Evolutionary conservation across 2,329 filamentous ascomycete genomes (phyloP).

Genomic region (Onygena corvina): DNA sequence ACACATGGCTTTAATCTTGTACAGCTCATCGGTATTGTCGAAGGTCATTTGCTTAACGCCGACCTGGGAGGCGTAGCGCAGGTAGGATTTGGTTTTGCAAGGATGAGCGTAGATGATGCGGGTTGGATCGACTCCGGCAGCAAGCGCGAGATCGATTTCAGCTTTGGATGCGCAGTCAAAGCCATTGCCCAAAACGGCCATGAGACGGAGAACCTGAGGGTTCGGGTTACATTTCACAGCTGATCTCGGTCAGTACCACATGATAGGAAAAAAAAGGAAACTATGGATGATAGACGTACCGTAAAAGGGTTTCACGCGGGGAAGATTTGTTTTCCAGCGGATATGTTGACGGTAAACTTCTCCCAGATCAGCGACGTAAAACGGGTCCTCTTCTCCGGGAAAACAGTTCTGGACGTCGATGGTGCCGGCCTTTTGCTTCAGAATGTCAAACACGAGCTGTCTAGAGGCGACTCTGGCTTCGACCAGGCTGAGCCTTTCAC

Average conservation of each 20-base stretch:
- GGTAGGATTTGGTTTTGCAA: slow-evolving; percentile 98
- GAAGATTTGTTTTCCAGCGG: slow-evolving; percentile 91
- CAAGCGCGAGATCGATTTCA: slow-evolving; percentile 86
- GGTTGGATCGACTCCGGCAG: slow-evolving; percentile 67
- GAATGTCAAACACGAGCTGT: slow-evolving; percentile 71
- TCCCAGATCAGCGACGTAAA: slow-evolving; percentile 95
- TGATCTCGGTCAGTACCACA: slow-evolving; percentile 27
- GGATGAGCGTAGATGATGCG: slow-evolving; percentile 98
- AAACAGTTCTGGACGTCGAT: slow-evolving; percentile 82
- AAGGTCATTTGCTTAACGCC: slow-evolving; percentile 98
- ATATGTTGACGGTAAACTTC: slow-evolving; percentile 98
- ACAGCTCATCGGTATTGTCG: slow-evolving; percentile 93
- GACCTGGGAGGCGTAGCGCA: slow-evolving; percentile 73
- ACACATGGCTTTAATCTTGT: slow-evolving; percentile 90
- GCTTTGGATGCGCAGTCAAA: slow-evolving; percentile 98
- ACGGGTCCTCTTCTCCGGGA: slow-evolving; percentile 89
- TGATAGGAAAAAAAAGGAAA: background rate
- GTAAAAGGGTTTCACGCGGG: slow-evolving; percentile 91
- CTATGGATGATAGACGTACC: slow-evolving; percentile 47
- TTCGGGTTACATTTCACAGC: slow-evolving; percentile 99
- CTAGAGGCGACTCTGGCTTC: slow-evolving; percentile 47
- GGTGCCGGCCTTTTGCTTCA: slow-evolving; percentile 70
- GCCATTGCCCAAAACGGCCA: slow-evolving; percentile 77
- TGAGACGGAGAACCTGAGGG: slow-evolving; percentile 71
- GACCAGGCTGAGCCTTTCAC: slow-evolving; percentile 35